Percentiles rank a stretch among this genome's conserved stretches.
Conservation (phyloP, 371 early-diverging fungal species). For the Dichotomocladium elegans region DNA sequence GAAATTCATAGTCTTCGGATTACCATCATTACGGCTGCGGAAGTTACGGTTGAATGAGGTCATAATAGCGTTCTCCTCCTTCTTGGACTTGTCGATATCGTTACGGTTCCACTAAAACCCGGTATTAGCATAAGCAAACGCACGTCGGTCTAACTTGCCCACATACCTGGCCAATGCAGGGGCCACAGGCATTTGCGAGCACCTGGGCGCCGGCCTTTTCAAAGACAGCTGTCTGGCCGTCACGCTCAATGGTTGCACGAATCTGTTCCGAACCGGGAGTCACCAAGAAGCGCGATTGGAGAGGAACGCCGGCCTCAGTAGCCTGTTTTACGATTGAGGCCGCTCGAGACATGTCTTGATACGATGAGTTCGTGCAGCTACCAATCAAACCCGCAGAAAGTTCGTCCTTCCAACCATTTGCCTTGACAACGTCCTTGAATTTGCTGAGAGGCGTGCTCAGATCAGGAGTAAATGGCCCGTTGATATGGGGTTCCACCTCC, state of each 20-base stretch:
- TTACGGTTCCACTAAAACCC: conserved; percentile 83
- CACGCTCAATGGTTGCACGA: conserved; percentile 93
- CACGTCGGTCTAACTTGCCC: neutral
- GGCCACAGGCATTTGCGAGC: conserved; percentile 87
- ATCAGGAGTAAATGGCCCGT: conserved; percentile 97
- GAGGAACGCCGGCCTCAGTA: conserved; percentile 69
- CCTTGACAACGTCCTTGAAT: conserved; percentile 69
- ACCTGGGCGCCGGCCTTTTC: conserved; percentile 83
- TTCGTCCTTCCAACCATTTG: conserved; percentile 88
- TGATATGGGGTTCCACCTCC: conserved; percentile 91
- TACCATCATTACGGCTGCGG: conserved; percentile 93
- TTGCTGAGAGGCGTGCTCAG: conserved; percentile 84
- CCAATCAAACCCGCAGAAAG: conserved; percentile 90
- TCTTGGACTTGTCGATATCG: conserved; percentile 53
- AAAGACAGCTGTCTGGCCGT: conserved; percentile 83
- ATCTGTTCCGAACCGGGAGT: conserved; percentile 98
- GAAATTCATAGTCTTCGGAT: conserved; percentile 92
- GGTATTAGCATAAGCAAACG: neutral
- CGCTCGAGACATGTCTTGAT: conserved; percentile 94
- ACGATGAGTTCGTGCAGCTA: conserved; percentile 94
- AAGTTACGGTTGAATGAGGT: conserved; percentile 98
- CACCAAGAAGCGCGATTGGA: conserved; percentile 82
- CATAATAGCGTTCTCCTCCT: conserved; percentile 84
- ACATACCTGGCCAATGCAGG: conserved; percentile 81
- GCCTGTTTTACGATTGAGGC: conserved; percentile 87